A percentile compares a stretch with the other conserved stretches of the same genome.
Conservation (phyloP, 306 rosid genomes). For the Oxytropis ochrocephala region DNA sequence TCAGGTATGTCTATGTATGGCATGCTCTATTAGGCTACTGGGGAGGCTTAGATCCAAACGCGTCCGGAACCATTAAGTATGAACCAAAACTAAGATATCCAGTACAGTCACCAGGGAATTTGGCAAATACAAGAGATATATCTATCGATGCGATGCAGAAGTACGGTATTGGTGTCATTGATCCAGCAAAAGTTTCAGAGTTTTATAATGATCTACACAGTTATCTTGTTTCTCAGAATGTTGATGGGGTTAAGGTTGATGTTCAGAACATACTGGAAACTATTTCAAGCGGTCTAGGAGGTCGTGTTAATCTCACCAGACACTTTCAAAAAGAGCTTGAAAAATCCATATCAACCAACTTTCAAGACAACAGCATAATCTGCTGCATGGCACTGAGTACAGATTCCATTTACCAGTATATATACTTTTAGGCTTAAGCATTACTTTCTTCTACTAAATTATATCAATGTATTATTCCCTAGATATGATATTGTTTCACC, state of each 20-base stretch:
- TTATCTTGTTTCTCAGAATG: slow-evolving; percentile 13
- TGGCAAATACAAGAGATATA: slow-evolving; percentile 10
- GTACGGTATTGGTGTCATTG: not conserved
- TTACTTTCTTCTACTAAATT: not conserved
- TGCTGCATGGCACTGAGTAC: slow-evolving; percentile 3
- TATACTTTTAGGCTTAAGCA: not conserved
- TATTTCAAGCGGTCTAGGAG: slow-evolving; percentile 7
- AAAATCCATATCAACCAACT: slow-evolving; percentile 12
- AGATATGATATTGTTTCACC: not conserved
- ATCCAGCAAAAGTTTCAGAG: not conserved
- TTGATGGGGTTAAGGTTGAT: slow-evolving; percentile 22
- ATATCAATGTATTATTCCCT: not conserved
- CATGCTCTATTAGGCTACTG: slow-evolving; percentile 2
- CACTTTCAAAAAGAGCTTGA: slow-evolving; percentile 13
- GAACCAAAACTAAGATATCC: slow-evolving; percentile 1
- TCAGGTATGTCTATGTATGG: slow-evolving; percentile 13
- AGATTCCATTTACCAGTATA: slow-evolving; percentile 4
- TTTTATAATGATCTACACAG: slow-evolving; percentile 13
- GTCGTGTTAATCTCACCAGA: slow-evolving; percentile 4
- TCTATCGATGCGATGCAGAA: slow-evolving; percentile 13
- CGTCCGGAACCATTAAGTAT: not conserved
- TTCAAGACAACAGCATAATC: slow-evolving; percentile 15
- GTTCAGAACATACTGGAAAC: slow-evolving; percentile 10
- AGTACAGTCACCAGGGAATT: not conserved
- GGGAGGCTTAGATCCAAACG: slow-evolving; percentile 12